Percentiles rank a stretch among this genome's conserved stretches.
These are phyloP conservation scores for Phytophthora palmivora DNA, from an alignment of 352 stramenopile genomes.

Conservation along the genomic window DNA sequence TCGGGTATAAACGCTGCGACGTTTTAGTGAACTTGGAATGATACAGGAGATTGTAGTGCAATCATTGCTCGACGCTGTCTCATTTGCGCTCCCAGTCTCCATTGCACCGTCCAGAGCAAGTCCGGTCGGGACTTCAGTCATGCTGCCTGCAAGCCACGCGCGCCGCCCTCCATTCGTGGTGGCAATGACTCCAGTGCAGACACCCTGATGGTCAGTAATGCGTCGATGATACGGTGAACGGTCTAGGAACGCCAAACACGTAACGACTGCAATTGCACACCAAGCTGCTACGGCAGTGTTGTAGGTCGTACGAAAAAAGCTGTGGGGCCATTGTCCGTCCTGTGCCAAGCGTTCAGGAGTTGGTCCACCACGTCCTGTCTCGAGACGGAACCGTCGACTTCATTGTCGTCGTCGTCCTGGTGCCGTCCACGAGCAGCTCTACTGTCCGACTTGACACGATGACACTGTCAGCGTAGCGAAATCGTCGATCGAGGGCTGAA, in stretches of 20 bases:
- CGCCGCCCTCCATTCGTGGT: slow-evolving; percentile 4
- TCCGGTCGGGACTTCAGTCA: slow-evolving; percentile 2
- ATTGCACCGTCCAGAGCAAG: slow-evolving; percentile 11
- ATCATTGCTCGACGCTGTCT: background rate
- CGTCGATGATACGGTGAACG: slow-evolving; percentile 6
- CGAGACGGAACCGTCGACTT: slow-evolving; percentile 59
- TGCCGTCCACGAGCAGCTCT: slow-evolving; percentile 53
- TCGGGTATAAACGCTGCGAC: no score
- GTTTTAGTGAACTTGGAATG: no score
- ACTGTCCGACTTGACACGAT: slow-evolving; percentile 62
- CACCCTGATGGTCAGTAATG: slow-evolving; percentile 6
- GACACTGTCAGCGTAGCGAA: no score
- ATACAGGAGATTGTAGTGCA: no score
- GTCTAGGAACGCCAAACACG: slow-evolving; percentile 7
- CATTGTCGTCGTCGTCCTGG: slow-evolving; percentile 47
- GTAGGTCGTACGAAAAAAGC: slow-evolving; percentile 45
- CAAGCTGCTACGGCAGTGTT: slow-evolving; percentile 1
- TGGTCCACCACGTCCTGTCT: slow-evolving; percentile 52
- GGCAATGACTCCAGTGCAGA: background rate
- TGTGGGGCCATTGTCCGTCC: slow-evolving; percentile 28
- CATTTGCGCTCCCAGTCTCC: no score
- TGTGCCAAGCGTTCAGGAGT: slow-evolving; percentile 45
- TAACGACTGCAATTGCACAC: slow-evolving; percentile 23
- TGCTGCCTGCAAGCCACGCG: background rate
- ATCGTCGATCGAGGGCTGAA: slow-evolving; percentile 49